Conservation (phyloP, 2,329 filamentous ascomycete genomes). For the Westerdykella ornata region DNA sequence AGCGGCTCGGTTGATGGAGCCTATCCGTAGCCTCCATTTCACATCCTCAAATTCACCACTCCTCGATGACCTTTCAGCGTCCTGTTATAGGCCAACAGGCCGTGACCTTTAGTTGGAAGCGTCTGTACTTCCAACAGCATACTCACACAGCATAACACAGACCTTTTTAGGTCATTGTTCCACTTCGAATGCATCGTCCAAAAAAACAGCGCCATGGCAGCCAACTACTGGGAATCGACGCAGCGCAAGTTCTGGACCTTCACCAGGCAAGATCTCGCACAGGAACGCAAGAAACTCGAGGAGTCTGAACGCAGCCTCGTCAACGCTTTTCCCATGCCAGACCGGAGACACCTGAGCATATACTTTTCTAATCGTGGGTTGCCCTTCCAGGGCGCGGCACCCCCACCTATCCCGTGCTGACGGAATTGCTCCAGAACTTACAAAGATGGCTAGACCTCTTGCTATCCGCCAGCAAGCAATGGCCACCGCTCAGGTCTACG, state of each 20-base stretch:
- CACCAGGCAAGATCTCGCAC: constrained; percentile 69
- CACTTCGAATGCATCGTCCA: neutral
- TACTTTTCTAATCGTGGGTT: constrained; percentile 82
- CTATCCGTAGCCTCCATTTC: too few relatives aligned
- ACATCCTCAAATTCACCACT: too few relatives aligned
- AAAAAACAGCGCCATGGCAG: constrained; percentile 58
- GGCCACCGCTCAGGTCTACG: constrained; percentile 88
- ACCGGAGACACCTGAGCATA: constrained; percentile 74
- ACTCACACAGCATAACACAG: too few relatives aligned
- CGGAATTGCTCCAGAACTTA: constrained; percentile 51
- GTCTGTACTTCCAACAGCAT: too few relatives aligned
- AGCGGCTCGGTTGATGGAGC: too few relatives aligned
- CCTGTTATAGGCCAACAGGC: too few relatives aligned
- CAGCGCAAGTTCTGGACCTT: constrained; percentile 89
- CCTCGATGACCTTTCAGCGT: too few relatives aligned
- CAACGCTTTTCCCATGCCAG: constrained; percentile 74
- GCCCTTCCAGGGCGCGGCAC: neutral
- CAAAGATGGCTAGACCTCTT: constrained; percentile 76
- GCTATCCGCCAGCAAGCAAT: constrained; percentile 83
- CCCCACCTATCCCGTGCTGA: neutral
- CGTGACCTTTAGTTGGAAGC: too few relatives aligned
- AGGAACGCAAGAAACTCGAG: constrained; percentile 68
- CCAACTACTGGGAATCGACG: constrained; percentile 94
- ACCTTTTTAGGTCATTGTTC: neutral
- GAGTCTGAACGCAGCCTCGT: constrained; percentile 68